Evolutionary conservation across 805 yeast species (phyloP), one percentile per base, ranked within the genome.

Genomic region (Teunomyces lycoperdinae): DNA sequence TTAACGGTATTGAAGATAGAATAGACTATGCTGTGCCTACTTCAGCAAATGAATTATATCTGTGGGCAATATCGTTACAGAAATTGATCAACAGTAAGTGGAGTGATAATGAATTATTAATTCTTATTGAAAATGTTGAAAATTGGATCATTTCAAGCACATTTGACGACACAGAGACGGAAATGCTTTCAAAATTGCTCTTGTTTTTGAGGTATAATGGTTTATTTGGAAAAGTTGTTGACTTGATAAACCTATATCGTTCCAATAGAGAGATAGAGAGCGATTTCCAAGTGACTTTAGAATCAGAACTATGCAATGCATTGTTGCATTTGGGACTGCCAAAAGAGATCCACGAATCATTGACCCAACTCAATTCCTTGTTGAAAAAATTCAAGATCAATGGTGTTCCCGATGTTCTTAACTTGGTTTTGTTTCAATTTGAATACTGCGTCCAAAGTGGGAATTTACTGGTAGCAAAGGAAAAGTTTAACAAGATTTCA

Each of bases 351-450:
- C 54, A 63, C 1, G 51, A 52, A 6, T 34, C 53, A 4, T 50
- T 67, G 43, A 46, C 52, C 11, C 34, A 38, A 2, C 52, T 59
- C 31, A 60, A 57, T 24, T 17, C 35, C 13, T 33, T 44, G 5
- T 48, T 62, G 31, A 58, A 55, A 43, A 28, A 39, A 9, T 17
- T 32, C 4, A 46, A 42, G 30, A 30, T 47, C 13, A 53, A 33
- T 24, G 36, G 46, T 9, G 34, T 51, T 10, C 45, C 51, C 9
- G 58, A 58, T 14, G 50, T 66, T 2, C 41, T 63, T 31, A 48
- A 49, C 27, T 64, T 63, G 52, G 67, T 64, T 48, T 44, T 68
- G 34, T 43, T 62, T 9, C 75, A 68, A 48, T 54, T 73, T 5
- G 65, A 68, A 24, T 58, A 59, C 42, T 56, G 51, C 24, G 35